Percentiles rank a stretch among this genome's conserved stretches.
Conservation (phyloP, 345 rosid species). For the Atalantia buxifolia region DNA sequence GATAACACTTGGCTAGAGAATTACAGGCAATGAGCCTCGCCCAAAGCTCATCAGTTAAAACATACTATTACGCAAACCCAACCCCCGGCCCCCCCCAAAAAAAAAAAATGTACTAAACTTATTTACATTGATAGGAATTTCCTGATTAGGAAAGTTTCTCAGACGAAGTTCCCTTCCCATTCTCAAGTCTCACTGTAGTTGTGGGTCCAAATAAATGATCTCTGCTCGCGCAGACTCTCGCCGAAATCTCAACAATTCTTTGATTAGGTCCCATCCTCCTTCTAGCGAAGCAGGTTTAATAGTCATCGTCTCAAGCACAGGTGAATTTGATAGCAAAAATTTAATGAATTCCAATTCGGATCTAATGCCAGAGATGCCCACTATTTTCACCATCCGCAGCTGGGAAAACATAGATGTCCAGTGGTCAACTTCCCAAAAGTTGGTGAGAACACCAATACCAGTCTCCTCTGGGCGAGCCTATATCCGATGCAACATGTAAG, state of each 20-base stretch:
- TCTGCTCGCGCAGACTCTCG: slow-evolving; percentile 55
- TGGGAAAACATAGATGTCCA: slow-evolving; percentile 46
- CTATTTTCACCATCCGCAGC: slow-evolving; percentile 41
- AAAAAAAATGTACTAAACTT: neutral
- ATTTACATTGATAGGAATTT: neutral
- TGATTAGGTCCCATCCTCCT: slow-evolving; percentile 48
- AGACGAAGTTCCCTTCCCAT: neutral
- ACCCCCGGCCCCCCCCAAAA: no score
- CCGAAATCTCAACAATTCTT: slow-evolving; percentile 55
- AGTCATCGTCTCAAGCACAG: slow-evolving; percentile 56
- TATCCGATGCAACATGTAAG: slow-evolving; percentile 7
- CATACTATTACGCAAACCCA: no score
- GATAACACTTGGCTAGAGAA: neutral
- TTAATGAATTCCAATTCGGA: slow-evolving; percentile 56
- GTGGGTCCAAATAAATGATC: slow-evolving; percentile 49
- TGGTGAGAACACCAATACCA: slow-evolving; percentile 10
- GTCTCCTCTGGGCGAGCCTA: slow-evolving; percentile 60
- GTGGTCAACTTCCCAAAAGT: slow-evolving; percentile 45
- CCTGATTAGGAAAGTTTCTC: neutral
- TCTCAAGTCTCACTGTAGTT: neutral
- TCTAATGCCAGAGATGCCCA: slow-evolving; percentile 40
- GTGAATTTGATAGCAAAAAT: slow-evolving; percentile 56
- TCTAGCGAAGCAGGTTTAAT: slow-evolving; percentile 41
- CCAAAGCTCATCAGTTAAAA: no score
- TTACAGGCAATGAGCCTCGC: neutral